Conservation (phyloP, 2,329 filamentous ascomycete genomes). For the Huntiella bhutanensis region DNA sequence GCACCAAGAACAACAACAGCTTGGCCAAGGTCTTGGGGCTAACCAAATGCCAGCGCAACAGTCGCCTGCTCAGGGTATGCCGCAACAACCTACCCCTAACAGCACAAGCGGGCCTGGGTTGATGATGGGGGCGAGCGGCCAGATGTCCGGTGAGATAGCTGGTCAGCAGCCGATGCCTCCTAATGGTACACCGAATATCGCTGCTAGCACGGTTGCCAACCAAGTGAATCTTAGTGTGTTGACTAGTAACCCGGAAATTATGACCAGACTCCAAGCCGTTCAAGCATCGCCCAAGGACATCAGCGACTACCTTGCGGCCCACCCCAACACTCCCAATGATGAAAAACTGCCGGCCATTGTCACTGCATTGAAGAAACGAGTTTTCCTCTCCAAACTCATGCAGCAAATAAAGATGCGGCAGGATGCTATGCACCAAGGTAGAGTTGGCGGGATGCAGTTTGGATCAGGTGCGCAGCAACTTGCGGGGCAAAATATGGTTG, state of each 20-base stretch:
- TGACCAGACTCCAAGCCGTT: neutral
- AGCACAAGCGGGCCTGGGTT: neutral
- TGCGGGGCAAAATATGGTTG: slow-evolving; percentile 11
- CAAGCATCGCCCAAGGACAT: neutral
- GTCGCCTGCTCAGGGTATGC: slow-evolving; percentile 11
- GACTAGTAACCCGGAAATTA: neutral
- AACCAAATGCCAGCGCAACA: slow-evolving; percentile 3
- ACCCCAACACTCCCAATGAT: neutral
- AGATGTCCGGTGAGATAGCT: too few relatives aligned
- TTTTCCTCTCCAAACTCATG: slow-evolving; percentile 16
- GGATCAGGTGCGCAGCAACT: slow-evolving; percentile 13
- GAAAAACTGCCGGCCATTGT: neutral
- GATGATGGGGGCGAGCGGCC: too few relatives aligned
- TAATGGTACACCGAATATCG: neutral
- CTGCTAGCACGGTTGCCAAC: neutral
- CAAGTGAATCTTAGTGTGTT: neutral
- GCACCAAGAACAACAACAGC: slow-evolving; percentile 10
- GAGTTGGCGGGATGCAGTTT: slow-evolving; percentile 8
- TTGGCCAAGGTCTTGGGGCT: neutral
- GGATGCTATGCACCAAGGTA: slow-evolving; percentile 18
- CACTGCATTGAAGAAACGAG: neutral
- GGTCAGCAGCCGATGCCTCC: neutral
- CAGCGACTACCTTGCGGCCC: too few relatives aligned
- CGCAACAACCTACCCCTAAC: slow-evolving; percentile 9
- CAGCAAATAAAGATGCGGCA: slow-evolving; percentile 11